Evolutionary conservation across 371 early-diverging fungal species (phyloP).

Genomic region (Parasitella parasitica): DNA sequence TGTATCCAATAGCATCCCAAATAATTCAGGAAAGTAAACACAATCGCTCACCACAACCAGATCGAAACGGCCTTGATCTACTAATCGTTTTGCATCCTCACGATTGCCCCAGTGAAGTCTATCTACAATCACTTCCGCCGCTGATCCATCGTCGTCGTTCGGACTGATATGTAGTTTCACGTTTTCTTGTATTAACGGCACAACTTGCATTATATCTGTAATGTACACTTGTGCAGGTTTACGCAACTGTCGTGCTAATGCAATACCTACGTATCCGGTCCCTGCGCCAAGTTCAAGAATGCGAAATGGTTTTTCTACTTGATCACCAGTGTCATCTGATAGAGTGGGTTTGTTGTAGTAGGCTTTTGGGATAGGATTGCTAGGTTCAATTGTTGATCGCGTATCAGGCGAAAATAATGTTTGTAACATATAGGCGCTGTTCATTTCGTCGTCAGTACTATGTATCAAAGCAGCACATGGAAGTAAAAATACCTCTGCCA

Average conservation of each 20-base stretch:
- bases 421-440: slow-evolving; percentile 48
- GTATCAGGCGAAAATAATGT: slow-evolving; percentile 33
- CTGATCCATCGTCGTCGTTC: not conserved
- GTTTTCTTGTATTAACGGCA: slow-evolving; percentile 54
- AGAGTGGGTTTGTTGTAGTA: slow-evolving; percentile 14
- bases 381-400: slow-evolving; percentile 15
- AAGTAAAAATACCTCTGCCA: slow-evolving; percentile 42
- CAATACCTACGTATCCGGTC: slow-evolving; percentile 60
- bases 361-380: slow-evolving; percentile 31
- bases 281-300: slow-evolving; percentile 57
- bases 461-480: not conserved
- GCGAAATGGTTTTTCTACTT: slow-evolving; percentile 18
- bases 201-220: slow-evolving; percentile 58
- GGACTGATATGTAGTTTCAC: slow-evolving; percentile 24
- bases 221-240: slow-evolving; percentile 41
- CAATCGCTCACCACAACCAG: slow-evolving; percentile 56
- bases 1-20: slow-evolving; percentile 45
- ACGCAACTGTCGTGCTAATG: slow-evolving; percentile 45
- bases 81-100: slow-evolving; percentile 26
- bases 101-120: slow-evolving; percentile 58
- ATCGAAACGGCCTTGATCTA: slow-evolving; percentile 41
- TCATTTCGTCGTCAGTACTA: not conserved
- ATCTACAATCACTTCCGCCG: slow-evolving; percentile 35
- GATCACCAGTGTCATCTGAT: not conserved
- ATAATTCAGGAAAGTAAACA: slow-evolving; percentile 61